phyloP scores from a whole-genome alignment of 345 rosid genomes.

The Carallia pectinifolia region DNA sequence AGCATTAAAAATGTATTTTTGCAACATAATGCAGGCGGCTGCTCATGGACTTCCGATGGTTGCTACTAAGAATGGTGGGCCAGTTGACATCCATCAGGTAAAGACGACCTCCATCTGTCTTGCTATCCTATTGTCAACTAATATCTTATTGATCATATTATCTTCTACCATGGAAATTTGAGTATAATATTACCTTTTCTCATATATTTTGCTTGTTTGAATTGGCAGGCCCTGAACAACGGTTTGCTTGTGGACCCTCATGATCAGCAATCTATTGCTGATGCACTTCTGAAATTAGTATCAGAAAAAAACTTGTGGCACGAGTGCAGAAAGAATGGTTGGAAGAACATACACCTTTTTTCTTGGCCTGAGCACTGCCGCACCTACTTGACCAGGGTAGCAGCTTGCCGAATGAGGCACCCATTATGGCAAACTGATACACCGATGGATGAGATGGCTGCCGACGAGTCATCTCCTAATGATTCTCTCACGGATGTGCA shows the following conservation, averaged over 20 bases:
- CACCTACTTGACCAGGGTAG: slow-evolving; percentile 88
- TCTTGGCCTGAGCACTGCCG: slow-evolving; percentile 99
- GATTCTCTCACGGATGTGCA: slow-evolving; percentile 91
- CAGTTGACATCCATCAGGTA: slow-evolving; percentile 85
- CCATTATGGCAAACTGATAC: slow-evolving; percentile 95
- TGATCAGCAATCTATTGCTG: slow-evolving; percentile 78
- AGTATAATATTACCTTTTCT: background rate
- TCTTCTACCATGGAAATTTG: slow-evolving; percentile 2
- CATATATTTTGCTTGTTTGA: slow-evolving; percentile 14
- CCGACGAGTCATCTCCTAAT: slow-evolving; percentile 59
- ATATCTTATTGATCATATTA: background rate
- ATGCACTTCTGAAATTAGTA: slow-evolving; percentile 82
- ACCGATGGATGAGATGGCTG: slow-evolving; percentile 58
- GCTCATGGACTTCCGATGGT: slow-evolving; percentile 99
- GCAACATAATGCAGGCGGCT: slow-evolving; percentile 62
- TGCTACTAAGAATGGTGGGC: slow-evolving; percentile 97
- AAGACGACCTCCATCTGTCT: slow-evolving; percentile 3
- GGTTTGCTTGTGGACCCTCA: slow-evolving; percentile 97
- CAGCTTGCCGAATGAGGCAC: slow-evolving; percentile 90
- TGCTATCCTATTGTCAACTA: background rate
- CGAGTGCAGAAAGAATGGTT: slow-evolving; percentile 82
- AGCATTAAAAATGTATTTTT: slow-evolving; percentile 5
- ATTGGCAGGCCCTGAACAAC: slow-evolving; percentile 72
- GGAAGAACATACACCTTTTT: slow-evolving; percentile 91
- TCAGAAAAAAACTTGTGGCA: slow-evolving; percentile 91